Base-by-base conservation (phyloP, 192 early-diverging fungal genomes). In the Entomortierella chlamydospora region DNA sequence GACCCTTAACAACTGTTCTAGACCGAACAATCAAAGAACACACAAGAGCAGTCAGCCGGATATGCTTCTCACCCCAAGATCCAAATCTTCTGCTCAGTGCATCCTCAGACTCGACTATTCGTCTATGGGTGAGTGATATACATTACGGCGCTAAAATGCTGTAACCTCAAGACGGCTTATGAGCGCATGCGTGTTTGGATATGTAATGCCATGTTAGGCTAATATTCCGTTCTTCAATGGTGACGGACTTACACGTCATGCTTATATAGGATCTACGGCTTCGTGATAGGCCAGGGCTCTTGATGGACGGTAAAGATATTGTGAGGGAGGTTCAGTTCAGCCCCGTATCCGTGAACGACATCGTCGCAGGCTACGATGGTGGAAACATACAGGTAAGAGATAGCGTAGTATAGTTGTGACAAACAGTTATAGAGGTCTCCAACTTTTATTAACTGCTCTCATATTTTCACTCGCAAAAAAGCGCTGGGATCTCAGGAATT, bases 281-380 rank as follows among this genome's bases (percentile, higher is more conserved):
- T 31, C 82, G 72, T 43, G 66, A 71, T 47, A 57, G 69, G 9
- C 84, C 91, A 1, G 74, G 83, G 7, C 47, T 83, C n/a, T 80
- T 86, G 12, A 92, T 95, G 81, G 90, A 93, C 56, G 91, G 92
- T 33, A 91, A 89, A 51, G 93, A 95, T 42, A 83, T 84, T 69
- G 94, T 95, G 22, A 74, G 94, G 37, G 94, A 95, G 72, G 89
- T 93, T 0, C 91, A 93, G 54, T 95, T 95, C 71, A 89, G 87
- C 73, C 90, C 92, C 1, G 60, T 84, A 4, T 77, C 76, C 51
- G 53, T 70, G 25, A 77, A 72, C 64, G 91, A 94, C 62, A 92
- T 96, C 70, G 90, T 86, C 20, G 92, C 94, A 29, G 94, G 89
- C 0, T 94, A 94, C 71, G 94, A 96, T 33, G 95, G 90, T 61